Percentiles rank a stretch among this genome's conserved stretches.
These are phyloP conservation scores for Sporisorium sorghi DNA, from an alignment of 1,284 basidiomycete genomes.

Conservation along the genomic window DNA sequence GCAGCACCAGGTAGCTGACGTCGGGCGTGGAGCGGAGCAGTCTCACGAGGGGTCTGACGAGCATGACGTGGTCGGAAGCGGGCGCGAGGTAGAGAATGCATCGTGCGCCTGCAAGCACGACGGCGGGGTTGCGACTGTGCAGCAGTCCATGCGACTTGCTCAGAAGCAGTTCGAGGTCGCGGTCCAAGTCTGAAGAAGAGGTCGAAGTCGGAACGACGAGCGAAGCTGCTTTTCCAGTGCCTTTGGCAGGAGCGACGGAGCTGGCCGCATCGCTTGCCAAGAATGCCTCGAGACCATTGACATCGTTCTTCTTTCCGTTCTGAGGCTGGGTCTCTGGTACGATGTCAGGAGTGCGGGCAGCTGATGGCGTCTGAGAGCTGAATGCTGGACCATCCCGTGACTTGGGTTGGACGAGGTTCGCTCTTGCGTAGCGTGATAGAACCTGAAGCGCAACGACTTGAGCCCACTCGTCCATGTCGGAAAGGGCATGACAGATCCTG, in stretches of 20 bases:
- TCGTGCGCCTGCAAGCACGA: conserved; percentile 50
- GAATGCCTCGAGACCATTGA: conserved; percentile 46
- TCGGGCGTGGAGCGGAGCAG: conserved; percentile 49
- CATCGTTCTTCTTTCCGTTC: conserved; percentile 6
- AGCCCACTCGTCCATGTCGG: conserved; percentile 96
- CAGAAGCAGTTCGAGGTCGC: conserved; percentile 61
- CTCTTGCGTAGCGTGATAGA: conserved; percentile 84
- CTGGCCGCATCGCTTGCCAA: conserved; percentile 21
- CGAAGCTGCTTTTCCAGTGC: background rate
- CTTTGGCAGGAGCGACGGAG: background rate
- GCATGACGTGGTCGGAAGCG: conserved; percentile 17
- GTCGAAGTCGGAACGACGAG: background rate
- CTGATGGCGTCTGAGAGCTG: conserved; percentile 2
- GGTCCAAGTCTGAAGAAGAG: conserved; percentile 40
- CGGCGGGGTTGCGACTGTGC: conserved; percentile 56
- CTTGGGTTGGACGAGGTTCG: conserved; percentile 37
- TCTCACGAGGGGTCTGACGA: conserved; percentile 44
- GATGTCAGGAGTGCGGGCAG: conserved; percentile 6
- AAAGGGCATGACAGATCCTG: conserved; percentile 82
- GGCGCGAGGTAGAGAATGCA: conserved; percentile 41
- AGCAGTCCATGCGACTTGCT: conserved; percentile 50
- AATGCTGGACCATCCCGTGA: background rate
- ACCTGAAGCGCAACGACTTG: conserved; percentile 85
- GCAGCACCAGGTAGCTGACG: conserved; percentile 47
- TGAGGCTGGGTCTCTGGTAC: background rate